Percentiles rank a stretch among this genome's conserved stretches.
phyloP scores from a whole-genome alignment of 495 filamentous ascomycete genomes.

The Sporormia fimetaria region DNA sequence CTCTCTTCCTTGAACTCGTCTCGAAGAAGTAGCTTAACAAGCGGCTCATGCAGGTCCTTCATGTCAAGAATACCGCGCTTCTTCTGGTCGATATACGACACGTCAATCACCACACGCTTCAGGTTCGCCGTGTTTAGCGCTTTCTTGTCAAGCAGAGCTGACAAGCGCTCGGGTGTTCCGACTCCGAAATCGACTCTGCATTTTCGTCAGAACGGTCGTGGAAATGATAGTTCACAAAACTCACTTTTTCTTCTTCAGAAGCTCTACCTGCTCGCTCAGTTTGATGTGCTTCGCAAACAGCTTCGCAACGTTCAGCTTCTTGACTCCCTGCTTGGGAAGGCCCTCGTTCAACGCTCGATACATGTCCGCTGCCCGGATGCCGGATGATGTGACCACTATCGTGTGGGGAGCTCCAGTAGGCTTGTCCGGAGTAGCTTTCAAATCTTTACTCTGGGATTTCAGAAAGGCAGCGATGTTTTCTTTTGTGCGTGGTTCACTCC shows the following conservation, averaged over 20 bases:
- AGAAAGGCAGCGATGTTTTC: conserved; percentile 68
- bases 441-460: conserved; percentile 39
- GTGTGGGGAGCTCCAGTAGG: conserved; percentile 75
- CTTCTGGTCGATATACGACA: conserved; percentile 83
- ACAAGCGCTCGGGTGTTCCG: conserved; percentile 72
- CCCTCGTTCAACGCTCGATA: conserved; percentile 60
- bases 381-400: conserved; percentile 66
- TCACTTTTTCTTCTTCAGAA: conserved; percentile 49
- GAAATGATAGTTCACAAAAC: conserved; percentile 1
- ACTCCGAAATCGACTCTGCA: conserved; percentile 68
- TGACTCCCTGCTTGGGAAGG: conserved; percentile 54
- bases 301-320: conserved; percentile 55
- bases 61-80: conserved; percentile 86
- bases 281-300: conserved; percentile 99
- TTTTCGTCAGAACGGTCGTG: conserved; percentile 2
- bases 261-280: conserved; percentile 69
- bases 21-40: conserved; percentile 56
- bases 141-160: conserved; percentile 56
- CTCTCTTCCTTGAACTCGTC: conserved; percentile 51
- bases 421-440: conserved; percentile 45
- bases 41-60: conserved; percentile 71
- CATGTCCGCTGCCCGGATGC: conserved; percentile 62
- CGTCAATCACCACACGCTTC: conserved; percentile 74
- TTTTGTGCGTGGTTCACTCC: conserved; percentile 47
- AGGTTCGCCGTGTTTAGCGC: conserved; percentile 39